phyloP scores from a whole-genome alignment of 2,329 filamentous ascomycete genomes.

The Clonostachys chloroleuca region DNA sequence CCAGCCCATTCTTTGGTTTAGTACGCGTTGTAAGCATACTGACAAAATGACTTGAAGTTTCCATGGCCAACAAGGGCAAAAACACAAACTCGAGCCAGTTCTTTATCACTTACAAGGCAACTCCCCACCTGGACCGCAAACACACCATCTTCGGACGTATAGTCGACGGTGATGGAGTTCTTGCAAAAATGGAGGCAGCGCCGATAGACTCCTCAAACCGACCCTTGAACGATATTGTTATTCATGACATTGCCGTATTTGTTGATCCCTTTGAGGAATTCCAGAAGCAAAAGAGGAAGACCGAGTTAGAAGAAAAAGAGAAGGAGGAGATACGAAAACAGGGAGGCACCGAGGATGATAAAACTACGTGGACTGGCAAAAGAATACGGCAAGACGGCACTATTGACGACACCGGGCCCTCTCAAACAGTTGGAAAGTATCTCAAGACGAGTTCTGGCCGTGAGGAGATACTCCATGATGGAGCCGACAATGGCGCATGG shows the following conservation, averaged over 20 bases:
- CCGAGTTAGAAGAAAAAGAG: conserved; percentile 52
- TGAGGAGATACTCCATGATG: conserved; percentile 29
- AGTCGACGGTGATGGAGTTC: conserved; percentile 68
- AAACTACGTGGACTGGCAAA: conserved; percentile 95
- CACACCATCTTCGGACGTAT: conserved; percentile 95
- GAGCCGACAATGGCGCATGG: conserved; percentile 56
- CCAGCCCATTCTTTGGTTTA: neutral
- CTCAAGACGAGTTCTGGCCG: conserved; percentile 48
- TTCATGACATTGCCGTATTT: conserved; percentile 80
- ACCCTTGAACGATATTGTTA: conserved; percentile 73
- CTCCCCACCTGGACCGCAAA: conserved; percentile 85
- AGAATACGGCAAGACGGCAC: conserved; percentile 67
- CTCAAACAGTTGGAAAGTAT: conserved; percentile 67
- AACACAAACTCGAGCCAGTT: conserved; percentile 95
- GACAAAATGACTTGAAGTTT: conserved; percentile 26
- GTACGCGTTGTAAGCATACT: neutral
- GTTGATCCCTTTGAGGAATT: conserved; percentile 97
- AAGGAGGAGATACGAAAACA: conserved; percentile 57
- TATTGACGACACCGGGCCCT: conserved; percentile 34
- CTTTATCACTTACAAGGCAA: conserved; percentile 85
- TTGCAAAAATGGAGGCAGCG: conserved; percentile 73
- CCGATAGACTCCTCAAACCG: conserved; percentile 68
- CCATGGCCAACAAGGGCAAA: conserved; percentile 98
- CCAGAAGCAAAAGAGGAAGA: conserved; percentile 65
- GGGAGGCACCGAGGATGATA: conserved; percentile 81